Conservation (phyloP, 495 filamentous ascomycete genomes). For the Pyrenula aspistea region DNA sequence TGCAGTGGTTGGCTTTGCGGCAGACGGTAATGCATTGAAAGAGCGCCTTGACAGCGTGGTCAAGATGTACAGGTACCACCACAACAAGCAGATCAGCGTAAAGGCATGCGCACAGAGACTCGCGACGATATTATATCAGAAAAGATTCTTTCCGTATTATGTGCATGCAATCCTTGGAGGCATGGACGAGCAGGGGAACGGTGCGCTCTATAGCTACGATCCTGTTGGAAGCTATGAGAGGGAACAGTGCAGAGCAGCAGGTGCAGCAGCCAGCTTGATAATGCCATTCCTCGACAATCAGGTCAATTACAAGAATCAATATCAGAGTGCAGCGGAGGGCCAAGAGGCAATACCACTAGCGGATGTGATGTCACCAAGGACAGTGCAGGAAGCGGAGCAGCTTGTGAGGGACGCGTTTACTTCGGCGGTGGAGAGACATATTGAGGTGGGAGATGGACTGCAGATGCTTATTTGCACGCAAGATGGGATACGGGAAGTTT, state of each 20-base stretch:
- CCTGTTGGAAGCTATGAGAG: conserved; percentile 94
- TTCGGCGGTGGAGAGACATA: conserved; percentile 94
- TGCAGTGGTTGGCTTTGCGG: conserved; percentile 90
- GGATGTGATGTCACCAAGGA: conserved; percentile 16
- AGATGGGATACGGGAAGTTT: conserved; percentile 78
- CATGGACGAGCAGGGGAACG: conserved; percentile 87
- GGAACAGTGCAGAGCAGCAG: conserved; percentile 89
- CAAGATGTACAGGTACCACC: conserved; percentile 95
- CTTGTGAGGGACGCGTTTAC: conserved; percentile 96
- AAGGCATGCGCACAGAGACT: conserved; percentile 86
- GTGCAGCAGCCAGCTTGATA: conserved; percentile 91
- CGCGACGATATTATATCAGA: conserved; percentile 87
- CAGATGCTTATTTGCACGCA: conserved; percentile 89
- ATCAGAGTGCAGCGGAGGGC: conserved; percentile 78
- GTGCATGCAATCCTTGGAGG: conserved; percentile 86
- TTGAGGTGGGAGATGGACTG: conserved; percentile 92
- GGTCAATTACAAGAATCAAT: conserved; percentile 99
- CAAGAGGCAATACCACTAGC: conserved; percentile 40
- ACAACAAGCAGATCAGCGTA: conserved; percentile 86
- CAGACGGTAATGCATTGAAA: conserved; percentile 81
- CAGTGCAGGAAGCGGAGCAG: conserved; percentile 48
- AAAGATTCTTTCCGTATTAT: conserved; percentile 98
- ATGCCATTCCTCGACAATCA: conserved; percentile 99
- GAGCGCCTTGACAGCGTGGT: conserved; percentile 82
- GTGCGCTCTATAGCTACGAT: conserved; percentile 93